These are phyloP conservation scores for Phoma sp. DNA, from an alignment of 2,329 filamentous ascomycete genomes.

Conservation along the genomic window DNA sequence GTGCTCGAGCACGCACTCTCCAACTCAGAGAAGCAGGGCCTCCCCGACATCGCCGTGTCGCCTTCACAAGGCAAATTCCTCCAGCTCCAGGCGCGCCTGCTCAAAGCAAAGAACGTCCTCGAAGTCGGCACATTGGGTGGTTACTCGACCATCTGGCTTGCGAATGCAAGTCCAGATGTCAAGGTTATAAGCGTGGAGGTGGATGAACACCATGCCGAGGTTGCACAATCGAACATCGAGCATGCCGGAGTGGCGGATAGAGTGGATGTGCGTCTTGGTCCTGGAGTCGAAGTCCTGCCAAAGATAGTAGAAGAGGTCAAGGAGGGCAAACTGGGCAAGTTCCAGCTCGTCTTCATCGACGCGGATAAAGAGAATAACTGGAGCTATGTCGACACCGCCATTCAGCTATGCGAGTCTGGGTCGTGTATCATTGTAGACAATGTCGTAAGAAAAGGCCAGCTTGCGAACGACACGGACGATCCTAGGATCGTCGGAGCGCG, in stretches of 20 bases:
- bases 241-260: slow-evolving; percentile 50
- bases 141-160: slow-evolving; percentile 62
- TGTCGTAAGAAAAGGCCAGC: slow-evolving; percentile 52
- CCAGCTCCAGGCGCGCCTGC: slow-evolving; percentile 39
- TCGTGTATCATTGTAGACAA: slow-evolving; percentile 60
- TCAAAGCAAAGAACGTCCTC: slow-evolving; percentile 46
- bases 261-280: slow-evolving; percentile 55
- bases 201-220: slow-evolving; percentile 52
- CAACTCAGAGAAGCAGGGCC: slow-evolving; percentile 28
- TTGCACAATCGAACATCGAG: slow-evolving; percentile 56
- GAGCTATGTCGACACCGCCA: slow-evolving; percentile 56
- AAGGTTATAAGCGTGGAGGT: slow-evolving; percentile 61
- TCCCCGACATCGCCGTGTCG: slow-evolving; percentile 47
- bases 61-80: slow-evolving; percentile 45
- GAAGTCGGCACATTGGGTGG: slow-evolving; percentile 64
- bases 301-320: slow-evolving; percentile 51
- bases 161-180: slow-evolving; percentile 44
- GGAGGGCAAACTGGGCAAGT: slow-evolving; percentile 48
- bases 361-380: slow-evolving; percentile 59
- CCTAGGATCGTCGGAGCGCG: slow-evolving; percentile 42
- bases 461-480: slow-evolving; percentile 42
- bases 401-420: slow-evolving; percentile 50
- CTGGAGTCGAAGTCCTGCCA: slow-evolving; percentile 53
- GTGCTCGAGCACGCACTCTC: slow-evolving; percentile 34
- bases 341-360: slow-evolving; percentile 62